A percentile compares a stretch with the other conserved stretches of the same genome.
phyloP scores from a whole-genome alignment of 2,329 filamentous ascomycete species.

The Hymenoscyphus scutula region DNA sequence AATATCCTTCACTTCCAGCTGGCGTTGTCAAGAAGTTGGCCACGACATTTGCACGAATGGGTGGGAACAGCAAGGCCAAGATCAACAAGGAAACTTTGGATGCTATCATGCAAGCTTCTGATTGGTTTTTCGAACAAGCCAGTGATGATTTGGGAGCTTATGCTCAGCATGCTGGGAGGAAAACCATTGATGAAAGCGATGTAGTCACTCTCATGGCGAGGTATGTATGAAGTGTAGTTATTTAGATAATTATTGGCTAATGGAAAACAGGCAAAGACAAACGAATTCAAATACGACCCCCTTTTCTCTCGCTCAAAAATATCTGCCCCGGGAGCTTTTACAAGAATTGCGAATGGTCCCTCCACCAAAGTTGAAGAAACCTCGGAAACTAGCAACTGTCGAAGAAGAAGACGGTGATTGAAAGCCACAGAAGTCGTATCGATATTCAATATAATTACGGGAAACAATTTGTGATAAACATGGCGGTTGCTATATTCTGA shows the following conservation, averaged over 20 bases:
- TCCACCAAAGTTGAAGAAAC: constrained; percentile 48
- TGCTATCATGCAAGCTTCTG: constrained; percentile 75
- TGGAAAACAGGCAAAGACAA: constrained; percentile 68
- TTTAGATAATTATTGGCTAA: constrained; percentile 19
- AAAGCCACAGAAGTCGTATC: constrained; percentile 16
- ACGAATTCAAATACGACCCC: constrained; percentile 68
- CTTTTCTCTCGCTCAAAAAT: constrained; percentile 80
- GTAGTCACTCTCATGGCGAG: constrained; percentile 79
- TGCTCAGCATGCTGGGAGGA: constrained; percentile 76
- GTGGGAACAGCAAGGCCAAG: constrained; percentile 63
- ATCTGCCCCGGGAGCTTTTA: constrained; percentile 78
- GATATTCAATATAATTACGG: background rate
- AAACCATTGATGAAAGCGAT: constrained; percentile 82
- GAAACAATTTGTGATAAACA: background rate
- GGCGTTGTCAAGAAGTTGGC: constrained; percentile 72
- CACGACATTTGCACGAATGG: constrained; percentile 66
- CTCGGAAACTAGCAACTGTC: constrained; percentile 37
- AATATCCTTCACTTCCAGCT: constrained; percentile 71
- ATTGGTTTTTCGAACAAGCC: constrained; percentile 90
- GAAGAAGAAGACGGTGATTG: constrained; percentile 43
- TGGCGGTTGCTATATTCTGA: background rate
- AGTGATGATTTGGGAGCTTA: constrained; percentile 78
- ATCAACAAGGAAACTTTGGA: constrained; percentile 71
- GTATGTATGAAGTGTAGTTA: constrained; percentile 48
- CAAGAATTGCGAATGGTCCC: constrained; percentile 76